A percentile compares a stretch with the other conserved stretches of the same genome.
Evolutionary conservation across 805 yeast species (phyloP).

Genomic region (Spathaspora passalidarum): DNA sequence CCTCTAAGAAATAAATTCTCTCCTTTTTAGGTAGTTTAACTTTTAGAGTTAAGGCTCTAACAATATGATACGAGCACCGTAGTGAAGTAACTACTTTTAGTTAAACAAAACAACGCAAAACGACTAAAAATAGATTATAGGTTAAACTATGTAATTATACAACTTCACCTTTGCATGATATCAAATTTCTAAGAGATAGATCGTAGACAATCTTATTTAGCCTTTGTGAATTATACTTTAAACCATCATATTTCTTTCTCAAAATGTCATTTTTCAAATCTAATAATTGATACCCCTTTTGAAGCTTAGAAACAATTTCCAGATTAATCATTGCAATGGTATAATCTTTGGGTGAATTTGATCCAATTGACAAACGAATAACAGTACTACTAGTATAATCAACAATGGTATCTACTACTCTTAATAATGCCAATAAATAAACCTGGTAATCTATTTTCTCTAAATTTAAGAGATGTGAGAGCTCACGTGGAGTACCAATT

Average conservation of each 20-base stretch:
- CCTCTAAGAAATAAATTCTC: too few species aligned
- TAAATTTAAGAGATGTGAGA: slow-evolving; percentile 8
- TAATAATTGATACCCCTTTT: slow-evolving; percentile 24
- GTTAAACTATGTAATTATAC: too few species aligned
- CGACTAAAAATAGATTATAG: too few species aligned
- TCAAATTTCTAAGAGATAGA: slow-evolving; percentile 18
- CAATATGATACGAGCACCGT: too few species aligned
- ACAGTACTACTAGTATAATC: slow-evolving; percentile 23
- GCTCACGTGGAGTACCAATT: slow-evolving; percentile 17
- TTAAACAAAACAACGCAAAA: too few species aligned
- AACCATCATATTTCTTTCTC: slow-evolving; percentile 25
- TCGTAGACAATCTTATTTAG: slow-evolving; percentile 25
- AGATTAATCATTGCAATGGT: slow-evolving; percentile 19
- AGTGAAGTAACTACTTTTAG: too few species aligned
- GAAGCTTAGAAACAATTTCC: slow-evolving; percentile 20
- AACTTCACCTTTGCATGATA: slow-evolving; percentile 11
- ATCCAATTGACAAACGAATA: slow-evolving; percentile 17
- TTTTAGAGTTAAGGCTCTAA: too few species aligned
- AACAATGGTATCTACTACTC: slow-evolving; percentile 19
- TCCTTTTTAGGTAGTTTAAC: too few species aligned
- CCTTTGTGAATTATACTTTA: slow-evolving; percentile 26
- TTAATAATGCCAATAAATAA: slow-evolving; percentile 21
- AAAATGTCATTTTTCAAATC: slow-evolving; percentile 28
- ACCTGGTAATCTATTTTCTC: slow-evolving; percentile 15
- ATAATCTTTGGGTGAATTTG: slow-evolving; percentile 11